phyloP scores from a whole-genome alignment of 1,284 basidiomycete genomes.

The Xerocomus amazonicus region DNA sequence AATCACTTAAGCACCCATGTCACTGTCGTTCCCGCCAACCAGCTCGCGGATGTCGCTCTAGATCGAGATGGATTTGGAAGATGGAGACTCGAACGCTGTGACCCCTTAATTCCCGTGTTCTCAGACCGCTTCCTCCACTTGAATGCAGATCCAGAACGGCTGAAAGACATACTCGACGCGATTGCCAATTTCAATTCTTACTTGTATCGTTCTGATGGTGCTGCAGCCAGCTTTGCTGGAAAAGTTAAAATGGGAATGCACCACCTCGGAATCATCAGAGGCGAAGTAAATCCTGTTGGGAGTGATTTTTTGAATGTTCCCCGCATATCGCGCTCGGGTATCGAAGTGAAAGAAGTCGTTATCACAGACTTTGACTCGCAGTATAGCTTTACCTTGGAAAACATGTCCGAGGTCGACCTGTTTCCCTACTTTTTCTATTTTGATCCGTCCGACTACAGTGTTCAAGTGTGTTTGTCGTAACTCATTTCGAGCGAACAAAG shows the following conservation, averaged over 20 bases:
- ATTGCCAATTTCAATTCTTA: slow-evolving; percentile 23
- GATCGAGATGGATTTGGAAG: neutral
- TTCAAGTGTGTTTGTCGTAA: slow-evolving; percentile 13
- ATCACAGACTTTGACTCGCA: slow-evolving; percentile 11
- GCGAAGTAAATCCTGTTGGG: slow-evolving; percentile 8
- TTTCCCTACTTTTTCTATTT: slow-evolving; percentile 27
- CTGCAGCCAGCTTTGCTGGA: slow-evolving; percentile 9
- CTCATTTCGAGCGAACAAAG: too few species aligned
- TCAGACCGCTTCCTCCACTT: slow-evolving; percentile 5
- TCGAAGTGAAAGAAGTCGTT: slow-evolving; percentile 7
- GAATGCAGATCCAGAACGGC: neutral
- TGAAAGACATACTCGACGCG: slow-evolving; percentile 9
- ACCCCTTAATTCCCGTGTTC: slow-evolving; percentile 9
- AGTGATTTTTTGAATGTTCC: slow-evolving; percentile 10
- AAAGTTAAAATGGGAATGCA: slow-evolving; percentile 12
- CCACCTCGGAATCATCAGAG: neutral
- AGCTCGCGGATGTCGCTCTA: slow-evolving; percentile 12
- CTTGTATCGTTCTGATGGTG: slow-evolving; percentile 14
- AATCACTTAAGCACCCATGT: neutral
- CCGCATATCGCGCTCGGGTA: slow-evolving; percentile 2
- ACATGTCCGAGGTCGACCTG: slow-evolving; percentile 17
- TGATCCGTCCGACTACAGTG: slow-evolving; percentile 22
- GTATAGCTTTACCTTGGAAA: slow-evolving; percentile 23
- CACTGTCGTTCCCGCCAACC: slow-evolving; percentile 3
- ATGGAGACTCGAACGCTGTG: slow-evolving; percentile 20